Evolutionary conservation across 140 eudicot species (phyloP).

Genomic region (Flaveria floridana): DNA sequence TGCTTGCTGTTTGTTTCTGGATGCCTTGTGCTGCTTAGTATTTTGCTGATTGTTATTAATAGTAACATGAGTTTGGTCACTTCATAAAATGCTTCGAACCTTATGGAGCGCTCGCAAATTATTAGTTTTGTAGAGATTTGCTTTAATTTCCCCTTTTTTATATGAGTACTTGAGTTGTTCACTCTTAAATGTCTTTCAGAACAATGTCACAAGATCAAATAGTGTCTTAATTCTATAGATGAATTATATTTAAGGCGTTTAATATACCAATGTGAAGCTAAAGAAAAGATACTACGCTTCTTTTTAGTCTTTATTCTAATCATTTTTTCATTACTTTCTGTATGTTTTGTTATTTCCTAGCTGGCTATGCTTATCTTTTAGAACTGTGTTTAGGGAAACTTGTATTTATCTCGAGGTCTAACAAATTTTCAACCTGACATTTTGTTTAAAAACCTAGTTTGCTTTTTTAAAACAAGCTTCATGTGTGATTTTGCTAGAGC

Average conservation of each 20-base stretch:
- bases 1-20: too few species aligned
- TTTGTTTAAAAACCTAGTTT: conserved; percentile 7
- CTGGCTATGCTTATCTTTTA: neutral
- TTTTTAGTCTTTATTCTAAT: neutral
- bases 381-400: neutral
- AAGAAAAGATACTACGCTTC: neutral
- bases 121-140: neutral
- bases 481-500: conserved; percentile 76
- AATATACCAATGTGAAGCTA: conserved; percentile 4
- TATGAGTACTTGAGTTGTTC: neutral
- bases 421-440: neutral
- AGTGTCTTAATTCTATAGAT: neutral
- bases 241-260: neutral
- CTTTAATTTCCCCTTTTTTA: neutral
- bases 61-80: neutral
- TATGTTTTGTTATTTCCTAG: neutral
- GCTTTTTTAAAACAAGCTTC: conserved; percentile 23
- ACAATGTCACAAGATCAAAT: neutral
- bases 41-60: neutral
- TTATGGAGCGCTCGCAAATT: neutral
- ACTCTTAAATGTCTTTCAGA: neutral
- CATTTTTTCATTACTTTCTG: neutral
- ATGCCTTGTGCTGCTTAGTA: neutral
- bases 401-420: conserved; percentile 3
- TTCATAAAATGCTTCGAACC: conserved; percentile 1